Percentiles rank a stretch among this genome's conserved stretches.
These are phyloP conservation scores for Lyophyllum semitale DNA, from an alignment of 768 basidiomycete species.

Conservation along the genomic window DNA sequence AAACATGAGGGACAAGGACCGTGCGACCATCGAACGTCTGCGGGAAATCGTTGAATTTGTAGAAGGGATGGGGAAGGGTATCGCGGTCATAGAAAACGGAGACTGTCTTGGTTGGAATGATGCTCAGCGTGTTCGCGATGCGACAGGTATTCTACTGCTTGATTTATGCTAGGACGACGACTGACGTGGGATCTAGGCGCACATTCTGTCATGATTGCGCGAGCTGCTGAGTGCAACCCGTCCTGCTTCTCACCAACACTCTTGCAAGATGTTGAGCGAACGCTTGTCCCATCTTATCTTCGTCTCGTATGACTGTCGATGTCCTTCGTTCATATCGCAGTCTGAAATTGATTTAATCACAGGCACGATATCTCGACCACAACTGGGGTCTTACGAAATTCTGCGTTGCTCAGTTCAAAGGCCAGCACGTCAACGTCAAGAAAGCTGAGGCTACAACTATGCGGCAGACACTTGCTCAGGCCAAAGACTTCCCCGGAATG, in stretches of 20 bases:
- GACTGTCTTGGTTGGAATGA: constrained; percentile 84
- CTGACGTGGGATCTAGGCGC: constrained; percentile 49
- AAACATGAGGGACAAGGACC: constrained; percentile 84
- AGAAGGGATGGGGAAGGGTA: constrained; percentile 64
- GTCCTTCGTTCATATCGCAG: background rate
- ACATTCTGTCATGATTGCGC: constrained; percentile 94
- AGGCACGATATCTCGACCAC: constrained; percentile 78
- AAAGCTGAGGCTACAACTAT: constrained; percentile 62
- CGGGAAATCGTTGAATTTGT: constrained; percentile 88
- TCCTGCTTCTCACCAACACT: constrained; percentile 79
- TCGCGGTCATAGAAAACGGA: constrained; percentile 94
- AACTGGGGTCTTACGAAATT: constrained; percentile 88
- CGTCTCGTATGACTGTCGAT: constrained; percentile 53
- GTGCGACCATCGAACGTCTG: constrained; percentile 76
- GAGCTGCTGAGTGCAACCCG: constrained; percentile 91
- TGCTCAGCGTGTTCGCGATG: constrained; percentile 67
- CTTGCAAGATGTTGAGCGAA: constrained; percentile 66
- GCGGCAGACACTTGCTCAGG: constrained; percentile 52
- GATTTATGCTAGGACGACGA: background rate
- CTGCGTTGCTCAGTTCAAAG: constrained; percentile 82
- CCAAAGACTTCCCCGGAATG: constrained; percentile 64
- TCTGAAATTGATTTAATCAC: constrained; percentile 6
- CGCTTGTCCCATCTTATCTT: constrained; percentile 72
- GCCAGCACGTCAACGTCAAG: constrained; percentile 51
- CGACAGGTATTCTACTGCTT: constrained; percentile 57